Evolutionary conservation across 306 rosid genomes (phyloP), one percentile per base, ranked within the genome.

Genomic region (Acacia melanoxylon): DNA sequence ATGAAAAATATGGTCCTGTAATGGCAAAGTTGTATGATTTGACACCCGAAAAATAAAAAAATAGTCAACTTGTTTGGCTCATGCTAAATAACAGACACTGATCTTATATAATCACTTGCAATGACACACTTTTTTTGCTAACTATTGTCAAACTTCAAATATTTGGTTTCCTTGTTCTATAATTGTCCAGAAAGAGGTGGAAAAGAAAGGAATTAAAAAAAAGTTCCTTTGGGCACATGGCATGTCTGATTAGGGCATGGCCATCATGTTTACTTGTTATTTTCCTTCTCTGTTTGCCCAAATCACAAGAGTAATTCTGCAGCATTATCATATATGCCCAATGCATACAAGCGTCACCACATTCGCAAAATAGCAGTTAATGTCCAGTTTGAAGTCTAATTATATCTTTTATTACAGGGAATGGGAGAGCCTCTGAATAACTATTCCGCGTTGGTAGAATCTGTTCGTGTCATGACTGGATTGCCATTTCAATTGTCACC

Each of bases 351-450:
- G 24, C 76, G 15, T 51, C 61, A 31, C 68, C 33, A 7, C 68
- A 54, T 25, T 46, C 29, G 65, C 31, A 74, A 13, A 54, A 19
- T 46, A 40, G 65, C 31, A 68, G 22, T 56, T 74, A 59, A 59
- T 78, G n/a, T 76, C 33, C 27, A n/a, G 5, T 51, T 74, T 27
- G 33, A 29, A 6, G 54, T 16, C 41, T 74, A 41, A 65, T 37
- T 29, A 31, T 79, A 25, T 79, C 51, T 58, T 68, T 74, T 67
- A 72, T 68, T 35, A 62, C 85, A 92, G 98, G 99, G 99, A 79
- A 95, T 95, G 99, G 99, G 99, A 67, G 99, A 95, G 77, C 98
- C 98, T 40, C 82, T 95, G 72, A 93, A 95, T 84, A 95, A 95
- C 85, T 95, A 93, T 58, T 72, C 92, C 66, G 88, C 98, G 52